Evolutionary conservation across 805 yeast species (phyloP).

Genomic region (Nakazawaea ernobii): DNA sequence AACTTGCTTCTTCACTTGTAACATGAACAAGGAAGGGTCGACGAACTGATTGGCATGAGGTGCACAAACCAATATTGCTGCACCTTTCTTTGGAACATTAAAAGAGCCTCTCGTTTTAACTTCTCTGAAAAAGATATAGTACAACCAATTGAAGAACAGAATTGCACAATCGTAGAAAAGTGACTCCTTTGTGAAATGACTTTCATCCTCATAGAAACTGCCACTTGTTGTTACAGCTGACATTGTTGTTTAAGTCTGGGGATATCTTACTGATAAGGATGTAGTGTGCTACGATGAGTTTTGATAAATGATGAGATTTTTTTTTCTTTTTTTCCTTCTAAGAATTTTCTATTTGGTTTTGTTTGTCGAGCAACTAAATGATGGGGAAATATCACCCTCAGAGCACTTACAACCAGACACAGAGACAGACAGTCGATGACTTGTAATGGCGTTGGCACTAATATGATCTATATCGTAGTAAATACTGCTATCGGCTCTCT

Average conservation of each 20-base stretch:
- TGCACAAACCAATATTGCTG: slow-evolving; percentile 90
- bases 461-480: no score
- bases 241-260: background rate
- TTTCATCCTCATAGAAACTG: slow-evolving; percentile 1
- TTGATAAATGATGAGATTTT: no score
- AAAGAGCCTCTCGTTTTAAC: slow-evolving; percentile 86
- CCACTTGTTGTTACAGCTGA: background rate
- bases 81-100: slow-evolving; percentile 61
- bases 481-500: no score
- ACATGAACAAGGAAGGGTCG: slow-evolving; percentile 62
- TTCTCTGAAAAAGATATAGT: slow-evolving; percentile 72
- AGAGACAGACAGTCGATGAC: no score
- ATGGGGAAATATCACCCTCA: no score
- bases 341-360: no score
- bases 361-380: no score
- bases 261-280: no score
- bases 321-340: no score
- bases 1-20: slow-evolving; percentile 61
- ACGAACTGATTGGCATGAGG: slow-evolving; percentile 95
- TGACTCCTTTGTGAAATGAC: background rate
- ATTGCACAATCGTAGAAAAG: slow-evolving; percentile 10
- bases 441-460: no score
- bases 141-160: slow-evolving; percentile 19
- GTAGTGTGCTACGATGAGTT: background rate
- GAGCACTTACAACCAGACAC: no score